A percentile compares a stretch with the other conserved stretches of the same genome.
Conservation (phyloP, 2,329 filamentous ascomycete genomes). For the Cadophora malorum region DNA sequence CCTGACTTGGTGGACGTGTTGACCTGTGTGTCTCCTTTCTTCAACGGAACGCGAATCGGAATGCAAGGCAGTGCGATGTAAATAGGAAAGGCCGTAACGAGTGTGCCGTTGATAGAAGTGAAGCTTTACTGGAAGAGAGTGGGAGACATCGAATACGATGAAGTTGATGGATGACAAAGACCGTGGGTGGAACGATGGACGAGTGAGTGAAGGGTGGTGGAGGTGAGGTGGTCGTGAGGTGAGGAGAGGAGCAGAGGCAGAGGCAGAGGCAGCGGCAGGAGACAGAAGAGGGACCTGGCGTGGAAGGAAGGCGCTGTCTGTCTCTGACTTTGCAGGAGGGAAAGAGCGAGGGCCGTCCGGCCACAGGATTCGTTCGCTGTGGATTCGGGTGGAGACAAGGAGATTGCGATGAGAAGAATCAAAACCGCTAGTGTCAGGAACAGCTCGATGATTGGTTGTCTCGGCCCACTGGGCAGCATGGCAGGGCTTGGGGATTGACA, state of each 20-base stretch:
- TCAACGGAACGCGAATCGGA: slow-evolving; percentile 15
- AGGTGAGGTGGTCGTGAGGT: not conserved
- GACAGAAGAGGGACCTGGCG: not conserved
- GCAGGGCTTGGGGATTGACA: not conserved
- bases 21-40: slow-evolving; percentile 6
- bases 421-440: slow-evolving; percentile 13
- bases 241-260: too few species aligned
- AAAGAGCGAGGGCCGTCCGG: not conserved
- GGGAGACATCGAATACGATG: slow-evolving; percentile 30
- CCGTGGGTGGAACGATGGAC: slow-evolving; percentile 11
- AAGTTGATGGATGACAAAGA: slow-evolving; percentile 16
- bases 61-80: slow-evolving; percentile 13
- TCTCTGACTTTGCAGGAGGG: not conserved
- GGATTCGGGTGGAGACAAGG: not conserved
- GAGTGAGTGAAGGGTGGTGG: not conserved
- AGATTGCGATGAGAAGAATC: slow-evolving; percentile 5
- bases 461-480: not conserved
- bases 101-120: slow-evolving; percentile 26
- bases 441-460: slow-evolving; percentile 3
- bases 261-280: not conserved
- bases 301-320: not conserved
- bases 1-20: slow-evolving; percentile 15
- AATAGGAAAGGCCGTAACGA: slow-evolving; percentile 33
- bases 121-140: slow-evolving; percentile 28
- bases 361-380: slow-evolving; percentile 3